A percentile compares a stretch with the other conserved stretches of the same genome.
Conservation (phyloP, 306 rosid species). For the Cyamopsis tetragonoloba region DNA sequence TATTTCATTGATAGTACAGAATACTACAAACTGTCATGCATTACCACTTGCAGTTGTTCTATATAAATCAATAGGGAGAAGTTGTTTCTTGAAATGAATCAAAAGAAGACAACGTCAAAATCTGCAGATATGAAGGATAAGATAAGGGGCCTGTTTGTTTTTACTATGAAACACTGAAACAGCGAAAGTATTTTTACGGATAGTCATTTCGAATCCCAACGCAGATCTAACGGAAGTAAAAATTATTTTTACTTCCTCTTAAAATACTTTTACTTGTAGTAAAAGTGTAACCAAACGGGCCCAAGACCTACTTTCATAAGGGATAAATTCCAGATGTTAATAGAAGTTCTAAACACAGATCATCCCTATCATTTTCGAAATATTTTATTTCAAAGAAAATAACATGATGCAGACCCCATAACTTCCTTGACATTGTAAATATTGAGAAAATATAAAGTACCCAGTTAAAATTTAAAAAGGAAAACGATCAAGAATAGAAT, state of each 20-base stretch:
- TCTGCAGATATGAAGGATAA: background rate
- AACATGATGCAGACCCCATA: background rate
- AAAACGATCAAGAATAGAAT: background rate
- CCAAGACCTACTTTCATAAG: background rate
- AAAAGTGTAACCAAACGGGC: no score
- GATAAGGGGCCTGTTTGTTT: no score
- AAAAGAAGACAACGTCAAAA: background rate
- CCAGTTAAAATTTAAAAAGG: background rate
- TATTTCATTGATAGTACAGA: background rate
- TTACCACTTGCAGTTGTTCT: background rate
- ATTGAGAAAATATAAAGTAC: background rate
- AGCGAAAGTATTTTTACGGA: no score
- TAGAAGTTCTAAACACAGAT: conserved; percentile 2
- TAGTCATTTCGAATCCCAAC: no score
- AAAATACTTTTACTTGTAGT: no score
- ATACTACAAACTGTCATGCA: background rate
- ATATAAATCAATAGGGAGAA: background rate
- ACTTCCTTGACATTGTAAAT: background rate
- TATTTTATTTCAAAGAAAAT: conserved; percentile 19
- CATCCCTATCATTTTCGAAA: background rate
- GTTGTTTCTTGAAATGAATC: background rate
- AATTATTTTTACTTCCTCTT: no score
- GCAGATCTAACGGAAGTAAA: no score
- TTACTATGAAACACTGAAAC: no score
- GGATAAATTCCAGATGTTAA: background rate